Percentiles rank a stretch among this genome's conserved stretches.
These are phyloP conservation scores for Leucosporidium scottii DNA, from an alignment of 768 basidiomycete species.

Conservation along the genomic window DNA sequence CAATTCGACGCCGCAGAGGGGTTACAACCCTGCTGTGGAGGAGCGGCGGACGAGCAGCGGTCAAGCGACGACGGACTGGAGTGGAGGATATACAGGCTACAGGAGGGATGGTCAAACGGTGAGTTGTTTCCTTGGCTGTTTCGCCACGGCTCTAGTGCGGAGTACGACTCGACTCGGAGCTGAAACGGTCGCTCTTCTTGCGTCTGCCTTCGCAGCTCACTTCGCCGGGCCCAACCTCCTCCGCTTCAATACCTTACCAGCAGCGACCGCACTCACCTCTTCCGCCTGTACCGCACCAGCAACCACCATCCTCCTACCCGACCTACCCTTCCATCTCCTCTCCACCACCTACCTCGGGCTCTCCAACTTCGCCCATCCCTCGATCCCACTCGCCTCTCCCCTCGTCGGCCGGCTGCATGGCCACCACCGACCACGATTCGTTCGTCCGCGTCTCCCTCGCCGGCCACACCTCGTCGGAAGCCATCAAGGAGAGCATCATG, in stretches of 20 bases:
- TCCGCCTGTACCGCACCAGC: neutral
- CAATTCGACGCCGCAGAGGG: too few relatives aligned
- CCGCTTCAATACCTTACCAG: neutral
- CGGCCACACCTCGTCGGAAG: constrained; percentile 12
- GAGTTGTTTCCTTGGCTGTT: neutral
- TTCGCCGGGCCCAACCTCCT: neutral
- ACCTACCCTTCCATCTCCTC: neutral
- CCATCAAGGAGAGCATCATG: constrained; percentile 31
- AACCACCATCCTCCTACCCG: neutral
- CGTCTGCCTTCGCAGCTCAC: neutral
- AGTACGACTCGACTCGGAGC: too few relatives aligned
- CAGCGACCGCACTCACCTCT: constrained; percentile 1
- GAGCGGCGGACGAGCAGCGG: too few relatives aligned
- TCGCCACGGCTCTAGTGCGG: too few relatives aligned
- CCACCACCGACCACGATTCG: constrained; percentile 34
- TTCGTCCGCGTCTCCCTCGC: constrained; percentile 27
- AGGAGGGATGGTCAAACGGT: neutral
- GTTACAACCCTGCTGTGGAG: too few relatives aligned
- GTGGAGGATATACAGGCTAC: too few relatives aligned
- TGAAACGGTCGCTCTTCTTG: neutral
- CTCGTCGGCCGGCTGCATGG: constrained; percentile 11
- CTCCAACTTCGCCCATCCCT: constrained; percentile 1
- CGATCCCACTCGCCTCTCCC: constrained; percentile 9
- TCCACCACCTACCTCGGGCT: neutral
- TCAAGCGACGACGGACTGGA: too few relatives aligned